Evolutionary conservation across 164 flowering plant genomes (phyloP).

Genomic region (Tetrastigma voinierianum): DNA sequence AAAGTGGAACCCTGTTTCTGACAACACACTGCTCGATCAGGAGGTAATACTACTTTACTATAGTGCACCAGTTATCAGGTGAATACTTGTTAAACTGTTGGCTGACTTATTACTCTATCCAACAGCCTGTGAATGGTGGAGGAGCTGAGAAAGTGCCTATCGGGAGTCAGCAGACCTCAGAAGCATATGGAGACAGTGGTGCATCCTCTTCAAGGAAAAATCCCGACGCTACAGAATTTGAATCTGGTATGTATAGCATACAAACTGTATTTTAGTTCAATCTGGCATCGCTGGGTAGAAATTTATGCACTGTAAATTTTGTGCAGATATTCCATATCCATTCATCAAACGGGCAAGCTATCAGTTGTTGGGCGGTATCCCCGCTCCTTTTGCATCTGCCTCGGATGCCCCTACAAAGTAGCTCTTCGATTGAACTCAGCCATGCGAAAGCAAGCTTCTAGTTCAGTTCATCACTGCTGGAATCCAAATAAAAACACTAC

Average conservation of each 20-base stretch:
- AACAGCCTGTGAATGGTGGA: conserved; percentile 24
- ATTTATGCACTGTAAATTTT: conserved; percentile 1
- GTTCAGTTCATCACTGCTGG: conserved; percentile 55
- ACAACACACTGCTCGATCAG: conserved; percentile 6
- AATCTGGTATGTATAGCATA: conserved; percentile 30
- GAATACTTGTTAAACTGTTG: not conserved
- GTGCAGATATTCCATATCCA: conserved; percentile 43
- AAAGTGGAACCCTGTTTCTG: conserved; percentile 17
- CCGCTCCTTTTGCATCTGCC: conserved; percentile 70
- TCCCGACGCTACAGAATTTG: conserved; percentile 17
- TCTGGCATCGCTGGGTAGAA: not conserved
- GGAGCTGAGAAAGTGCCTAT: conserved; percentile 12
- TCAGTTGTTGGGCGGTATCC: conserved; percentile 46
- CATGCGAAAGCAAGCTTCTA: conserved; percentile 41
- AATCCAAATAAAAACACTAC: conserved; percentile 36
- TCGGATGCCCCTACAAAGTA: conserved; percentile 46
- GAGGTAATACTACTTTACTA: conserved; percentile 28
- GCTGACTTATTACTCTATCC: not conserved
- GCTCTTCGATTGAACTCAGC: conserved; percentile 33
- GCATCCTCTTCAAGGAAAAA: conserved; percentile 46
- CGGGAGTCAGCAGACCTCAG: conserved; percentile 13
- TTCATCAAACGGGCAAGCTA: conserved; percentile 32
- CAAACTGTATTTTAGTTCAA: not conserved
- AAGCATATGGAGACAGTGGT: conserved; percentile 16
- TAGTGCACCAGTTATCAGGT: not conserved